Evolutionary conservation across 2,329 filamentous ascomycete species (phyloP).

Genomic region (Paecilomyces formosus): DNA sequence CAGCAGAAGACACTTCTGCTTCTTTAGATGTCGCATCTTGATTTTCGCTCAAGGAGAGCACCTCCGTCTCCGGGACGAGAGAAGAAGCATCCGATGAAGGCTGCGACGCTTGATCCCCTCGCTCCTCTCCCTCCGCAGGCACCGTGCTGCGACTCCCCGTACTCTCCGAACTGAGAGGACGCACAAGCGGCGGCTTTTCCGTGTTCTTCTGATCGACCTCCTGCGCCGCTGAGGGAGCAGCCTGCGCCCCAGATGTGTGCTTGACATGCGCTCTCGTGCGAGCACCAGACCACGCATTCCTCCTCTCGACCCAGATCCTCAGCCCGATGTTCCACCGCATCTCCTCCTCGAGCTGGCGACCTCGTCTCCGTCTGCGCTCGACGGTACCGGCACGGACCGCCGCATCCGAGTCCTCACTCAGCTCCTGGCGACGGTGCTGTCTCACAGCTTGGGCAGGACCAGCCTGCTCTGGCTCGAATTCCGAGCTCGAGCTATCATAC

Average conservation of each 20-base stretch:
- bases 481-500: slow-evolving; percentile 30
- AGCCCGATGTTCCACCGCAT: slow-evolving; percentile 74
- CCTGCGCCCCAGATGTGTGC: neutral
- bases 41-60: neutral
- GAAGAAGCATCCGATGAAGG: neutral
- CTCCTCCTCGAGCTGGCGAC: slow-evolving; percentile 55
- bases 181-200: neutral
- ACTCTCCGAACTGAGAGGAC: neutral
- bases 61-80: neutral
- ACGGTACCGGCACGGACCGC: slow-evolving; percentile 32
- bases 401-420: slow-evolving; percentile 34
- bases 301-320: slow-evolving; percentile 66
- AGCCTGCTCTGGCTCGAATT: slow-evolving; percentile 23
- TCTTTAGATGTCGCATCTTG: neutral
- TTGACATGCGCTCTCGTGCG: slow-evolving; percentile 16
- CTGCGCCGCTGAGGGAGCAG: slow-evolving; percentile 3
- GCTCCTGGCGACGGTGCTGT: slow-evolving; percentile 19
- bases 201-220: neutral
- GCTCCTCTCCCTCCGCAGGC: neutral
- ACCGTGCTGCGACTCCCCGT: neutral
- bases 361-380: slow-evolving; percentile 49
- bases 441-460: slow-evolving; percentile 10
- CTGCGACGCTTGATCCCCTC: neutral
- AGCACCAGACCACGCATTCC: slow-evolving; percentile 82
- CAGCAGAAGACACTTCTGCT: neutral